Percentiles rank a stretch among this genome's conserved stretches.
Evolutionary conservation across 78 protist species (phyloP).

Genomic region (Dictyostelium firmibasis): DNA sequence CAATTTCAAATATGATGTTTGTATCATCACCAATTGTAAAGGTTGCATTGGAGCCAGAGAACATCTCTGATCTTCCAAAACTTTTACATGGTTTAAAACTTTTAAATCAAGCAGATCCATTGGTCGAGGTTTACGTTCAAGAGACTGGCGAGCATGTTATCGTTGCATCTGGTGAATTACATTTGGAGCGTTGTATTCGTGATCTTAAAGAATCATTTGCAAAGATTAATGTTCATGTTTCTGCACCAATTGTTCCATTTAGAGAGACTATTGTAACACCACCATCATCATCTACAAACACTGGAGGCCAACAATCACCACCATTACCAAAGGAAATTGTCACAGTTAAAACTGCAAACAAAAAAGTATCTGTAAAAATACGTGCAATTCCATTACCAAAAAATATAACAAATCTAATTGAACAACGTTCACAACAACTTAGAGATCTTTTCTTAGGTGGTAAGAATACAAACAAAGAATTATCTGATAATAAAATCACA

Average conservation of each 20-base stretch:
- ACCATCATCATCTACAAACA: neutral
- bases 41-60: constrained; percentile 91
- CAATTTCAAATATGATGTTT: constrained; percentile 68
- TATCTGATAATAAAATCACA: constrained; percentile 17
- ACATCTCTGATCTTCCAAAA: constrained; percentile 72
- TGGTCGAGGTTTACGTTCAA: constrained; percentile 83
- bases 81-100: constrained; percentile 88
- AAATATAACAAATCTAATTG: constrained; percentile 66
- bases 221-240: constrained; percentile 69
- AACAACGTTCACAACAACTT: constrained; percentile 46
- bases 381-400: constrained; percentile 81
- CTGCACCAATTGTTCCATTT: constrained; percentile 95
- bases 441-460: constrained; percentile 70
- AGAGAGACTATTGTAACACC: constrained; percentile 87
- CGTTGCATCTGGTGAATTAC: constrained; percentile 95
- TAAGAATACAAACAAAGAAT: constrained; percentile 32
- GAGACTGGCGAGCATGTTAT: constrained; percentile 96
- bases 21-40: constrained; percentile 93
- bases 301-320: neutral
- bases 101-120: constrained; percentile 96
- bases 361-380: constrained; percentile 44
- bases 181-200: constrained; percentile 93
- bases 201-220: constrained; percentile 93
- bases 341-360: constrained; percentile 76
- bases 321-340: constrained; percentile 1